Evolutionary conservation across 2,329 filamentous ascomycete genomes (phyloP), one percentile per base, ranked within the genome.

Genomic region (Colletotrichum sp.): DNA sequence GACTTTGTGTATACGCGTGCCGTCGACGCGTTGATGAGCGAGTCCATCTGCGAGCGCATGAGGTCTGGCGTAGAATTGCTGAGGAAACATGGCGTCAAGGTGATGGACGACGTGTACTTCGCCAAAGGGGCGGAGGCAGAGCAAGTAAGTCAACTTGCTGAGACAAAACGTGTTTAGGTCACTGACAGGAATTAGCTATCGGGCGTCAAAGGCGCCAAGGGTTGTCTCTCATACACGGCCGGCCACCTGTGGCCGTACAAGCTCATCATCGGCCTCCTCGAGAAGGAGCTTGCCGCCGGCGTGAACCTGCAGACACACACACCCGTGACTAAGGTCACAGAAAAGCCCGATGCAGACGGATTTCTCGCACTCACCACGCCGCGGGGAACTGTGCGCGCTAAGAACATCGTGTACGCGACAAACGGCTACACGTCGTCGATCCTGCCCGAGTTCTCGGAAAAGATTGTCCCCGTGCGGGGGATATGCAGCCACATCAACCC

Each of bases 1-100:
- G 87, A 88, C 36, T 86, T 88, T 19, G 81, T 86, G 15, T 55
- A 87, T 4, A 86, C 85, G 1, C 79, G 86, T 6, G 82, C 83
- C 9, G 79, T 83, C 6, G 86, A 88, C 75, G 84, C 87, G 1
- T 82, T 83, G n/a, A 72, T 87, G 9, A 80, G 81, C 5, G 78
- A 81, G 1, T 73, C 72, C 5, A 78, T 78, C 15, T 69, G 77
- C 9, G 34, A 76, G 1, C 57, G 74, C 2, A 79, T 85, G 44
- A 80, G 81, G 65, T 78, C 79, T 0, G 79, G 80, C 1, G 83
- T 83, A 22, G 80, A 85, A 2, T 68, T 80, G 39, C 79, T 87
- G 44, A 77, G 83, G 1, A 72, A 77, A n/a, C 80, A 77, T 11
- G 79, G 80, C 6, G 70, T 82, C 7, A 78, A 78, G 3, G 81